Evolutionary conservation across 1,284 basidiomycete species (phyloP), one percentile per base, ranked within the genome.

Genomic region (Ustilago cynodontis): DNA sequence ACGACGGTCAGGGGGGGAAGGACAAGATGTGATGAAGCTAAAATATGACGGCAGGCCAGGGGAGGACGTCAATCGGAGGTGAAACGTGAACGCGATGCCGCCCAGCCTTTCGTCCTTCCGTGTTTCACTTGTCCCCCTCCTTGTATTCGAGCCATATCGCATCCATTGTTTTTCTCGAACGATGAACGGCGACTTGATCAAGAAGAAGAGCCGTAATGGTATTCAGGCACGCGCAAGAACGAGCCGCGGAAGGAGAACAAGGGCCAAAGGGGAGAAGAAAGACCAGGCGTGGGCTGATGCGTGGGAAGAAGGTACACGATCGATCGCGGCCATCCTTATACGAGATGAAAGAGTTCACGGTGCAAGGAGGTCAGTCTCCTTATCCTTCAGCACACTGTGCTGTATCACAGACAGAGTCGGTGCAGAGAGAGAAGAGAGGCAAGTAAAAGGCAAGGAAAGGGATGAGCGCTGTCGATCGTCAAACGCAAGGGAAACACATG

Each of bases 1-100:
- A 68, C 59, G 59, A 69, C 66, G 60, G 66, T 69, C 50, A 69
- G 66, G 60, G 41, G 31, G 31, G 31, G 60, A 2, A 18, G 29
- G 11, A 47, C 6, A 14, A 24, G 35, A 26, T 43, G 41, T 37
- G 35, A 37, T 37, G 35, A 37, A 37, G 35, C 35, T 37, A 37
- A 37, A 37, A 20, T 1, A n/a, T n/a, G n/a, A n/a, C n/a, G 10
- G 41, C 41, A 26, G 13, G 54, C 8, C 10, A 35, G 26, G 29
- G 54, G n/a, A 56, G 41, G 41, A 43, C 20, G 41, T 43, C n/a
- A 43, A n/a, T 43, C 41, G 37, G 37, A 41, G 18, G 16, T 41
- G 37, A 41, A 41, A 16, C 8, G 41, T 37, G 35, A 37, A 37
- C 35, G 35, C 14, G 41, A 43, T 20, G 41, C 18, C 6, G 14